A percentile compares a stretch with the other conserved stretches of the same genome.
These are phyloP conservation scores for Solanum hybrid DNA, from an alignment of 305 asterid genomes.

Conservation along the genomic window DNA sequence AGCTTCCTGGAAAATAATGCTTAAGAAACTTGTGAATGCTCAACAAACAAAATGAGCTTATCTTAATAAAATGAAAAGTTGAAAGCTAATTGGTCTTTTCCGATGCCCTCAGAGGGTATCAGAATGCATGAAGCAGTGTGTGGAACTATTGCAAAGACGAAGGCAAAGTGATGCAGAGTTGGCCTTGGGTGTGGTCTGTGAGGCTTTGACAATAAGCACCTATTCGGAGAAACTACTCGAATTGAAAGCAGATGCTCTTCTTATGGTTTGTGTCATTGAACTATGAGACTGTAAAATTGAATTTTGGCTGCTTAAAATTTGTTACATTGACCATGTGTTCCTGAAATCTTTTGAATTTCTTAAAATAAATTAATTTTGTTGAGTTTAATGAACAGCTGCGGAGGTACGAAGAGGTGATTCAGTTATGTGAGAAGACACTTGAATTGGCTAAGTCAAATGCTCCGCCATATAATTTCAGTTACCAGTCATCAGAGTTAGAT, in stretches of 20 bases:
- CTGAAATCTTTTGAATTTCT: neutral
- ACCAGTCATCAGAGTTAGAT: constrained; percentile 26
- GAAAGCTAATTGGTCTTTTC: constrained; percentile 12
- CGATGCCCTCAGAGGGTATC: constrained; percentile 58
- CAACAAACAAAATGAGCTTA: neutral
- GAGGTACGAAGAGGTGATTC: constrained; percentile 77
- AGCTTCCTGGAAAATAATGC: neutral
- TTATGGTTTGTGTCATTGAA: constrained; percentile 46
- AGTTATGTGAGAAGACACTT: constrained; percentile 59
- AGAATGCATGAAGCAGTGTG: constrained; percentile 49
- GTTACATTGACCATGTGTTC: neutral
- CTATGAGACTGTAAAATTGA: constrained; percentile 7
- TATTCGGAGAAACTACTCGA: constrained; percentile 60
- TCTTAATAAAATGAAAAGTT: neutral
- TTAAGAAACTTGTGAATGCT: neutral
- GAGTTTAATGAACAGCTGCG: constrained; percentile 50
- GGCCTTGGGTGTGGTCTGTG: constrained; percentile 59
- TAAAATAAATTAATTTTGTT: neutral
- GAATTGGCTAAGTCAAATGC: constrained; percentile 37
- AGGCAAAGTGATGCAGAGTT: constrained; percentile 42
- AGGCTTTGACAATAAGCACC: constrained; percentile 71
- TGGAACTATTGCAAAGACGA: constrained; percentile 49
- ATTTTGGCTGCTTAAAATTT: neutral
- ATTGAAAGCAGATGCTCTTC: constrained; percentile 82
- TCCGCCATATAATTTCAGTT: constrained; percentile 20